Percentiles rank a stretch among this genome's conserved stretches.
These are phyloP conservation scores for Polygonum aviculare DNA, from an alignment of 148 eudicot species.

Conservation along the genomic window DNA sequence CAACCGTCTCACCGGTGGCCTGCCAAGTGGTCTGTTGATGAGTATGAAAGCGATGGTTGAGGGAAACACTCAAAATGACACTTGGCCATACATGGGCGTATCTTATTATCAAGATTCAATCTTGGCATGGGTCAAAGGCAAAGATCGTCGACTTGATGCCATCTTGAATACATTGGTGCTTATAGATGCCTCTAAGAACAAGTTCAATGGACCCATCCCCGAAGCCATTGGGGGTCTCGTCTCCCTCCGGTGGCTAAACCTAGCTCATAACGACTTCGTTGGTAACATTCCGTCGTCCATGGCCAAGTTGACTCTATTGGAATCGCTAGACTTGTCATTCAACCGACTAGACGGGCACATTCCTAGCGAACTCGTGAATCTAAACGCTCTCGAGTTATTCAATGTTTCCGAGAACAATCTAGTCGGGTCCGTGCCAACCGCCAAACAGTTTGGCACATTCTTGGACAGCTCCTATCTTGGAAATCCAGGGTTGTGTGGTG, in stretches of 20 bases:
- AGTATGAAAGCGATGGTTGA: slow-evolving; percentile 11
- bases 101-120: neutral
- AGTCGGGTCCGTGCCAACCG: slow-evolving; percentile 17
- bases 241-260: slow-evolving; percentile 10
- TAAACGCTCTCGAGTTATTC: slow-evolving; percentile 11
- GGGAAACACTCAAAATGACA: neutral
- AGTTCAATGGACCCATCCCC: slow-evolving; percentile 20
- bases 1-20: slow-evolving; percentile 11
- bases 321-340: slow-evolving; percentile 23
- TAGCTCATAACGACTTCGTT: slow-evolving; percentile 19
- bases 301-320: slow-evolving; percentile 6
- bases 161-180: neutral
- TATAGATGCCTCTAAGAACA: slow-evolving; percentile 22
- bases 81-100: neutral
- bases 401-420: slow-evolving; percentile 23
- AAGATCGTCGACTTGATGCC: neutral
- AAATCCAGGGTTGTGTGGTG: slow-evolving; percentile 21
- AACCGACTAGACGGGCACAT: slow-evolving; percentile 19
- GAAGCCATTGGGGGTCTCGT: slow-evolving; percentile 7
- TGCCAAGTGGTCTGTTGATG: slow-evolving; percentile 10
- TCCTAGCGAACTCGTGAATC: slow-evolving; percentile 11
- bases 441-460: slow-evolving; percentile 20
- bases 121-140: neutral
- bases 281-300: slow-evolving; percentile 19
- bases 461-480: slow-evolving; percentile 15